phyloP scores from a whole-genome alignment of 1,284 basidiomycete species.

The Trametes versicolor region DNA sequence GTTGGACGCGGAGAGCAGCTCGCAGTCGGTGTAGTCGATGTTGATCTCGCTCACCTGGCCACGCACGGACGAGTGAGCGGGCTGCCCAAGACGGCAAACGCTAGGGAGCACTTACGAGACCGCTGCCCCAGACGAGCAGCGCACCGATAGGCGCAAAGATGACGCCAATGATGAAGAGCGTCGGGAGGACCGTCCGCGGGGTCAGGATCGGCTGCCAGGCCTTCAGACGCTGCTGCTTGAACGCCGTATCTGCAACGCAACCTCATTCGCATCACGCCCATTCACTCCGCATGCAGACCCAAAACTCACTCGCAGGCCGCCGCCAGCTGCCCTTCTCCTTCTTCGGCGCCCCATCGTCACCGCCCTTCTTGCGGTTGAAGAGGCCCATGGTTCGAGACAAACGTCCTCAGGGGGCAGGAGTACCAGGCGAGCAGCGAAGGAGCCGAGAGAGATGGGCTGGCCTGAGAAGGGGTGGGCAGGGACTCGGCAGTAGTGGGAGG shows the following conservation, averaged over 20 bases:
- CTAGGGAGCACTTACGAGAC: conserved; percentile 56
- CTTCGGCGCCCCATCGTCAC: conserved; percentile 51
- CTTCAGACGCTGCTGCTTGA: conserved; percentile 99
- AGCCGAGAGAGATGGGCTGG: neutral
- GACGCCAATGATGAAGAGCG: conserved; percentile 94
- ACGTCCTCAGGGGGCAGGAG: conserved; percentile 8
- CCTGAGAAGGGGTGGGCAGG: conserved; percentile 15
- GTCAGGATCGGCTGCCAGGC: conserved; percentile 99
- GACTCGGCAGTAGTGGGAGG: neutral
- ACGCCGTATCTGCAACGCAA: conserved; percentile 82
- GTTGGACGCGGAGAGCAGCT: conserved; percentile 50
- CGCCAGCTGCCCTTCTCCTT: conserved; percentile 91
- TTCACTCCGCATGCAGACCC: neutral
- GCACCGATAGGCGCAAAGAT: conserved; percentile 97
- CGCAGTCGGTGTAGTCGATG: conserved; percentile 96
- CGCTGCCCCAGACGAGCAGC: conserved; percentile 90
- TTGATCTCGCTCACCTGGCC: conserved; percentile 91
- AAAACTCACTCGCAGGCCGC: conserved; percentile 84
- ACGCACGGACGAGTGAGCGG: neutral
- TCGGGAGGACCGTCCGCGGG: conserved; percentile 96
- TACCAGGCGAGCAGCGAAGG: conserved; percentile 25
- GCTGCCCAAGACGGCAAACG: too few relatives aligned
- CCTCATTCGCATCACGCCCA: conserved; percentile 5
- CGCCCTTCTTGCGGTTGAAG: conserved; percentile 48
- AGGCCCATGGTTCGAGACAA: conserved; percentile 44